Conservation (phyloP, 2,329 filamentous ascomycete species). For the Polytolypa hystricis region DNA sequence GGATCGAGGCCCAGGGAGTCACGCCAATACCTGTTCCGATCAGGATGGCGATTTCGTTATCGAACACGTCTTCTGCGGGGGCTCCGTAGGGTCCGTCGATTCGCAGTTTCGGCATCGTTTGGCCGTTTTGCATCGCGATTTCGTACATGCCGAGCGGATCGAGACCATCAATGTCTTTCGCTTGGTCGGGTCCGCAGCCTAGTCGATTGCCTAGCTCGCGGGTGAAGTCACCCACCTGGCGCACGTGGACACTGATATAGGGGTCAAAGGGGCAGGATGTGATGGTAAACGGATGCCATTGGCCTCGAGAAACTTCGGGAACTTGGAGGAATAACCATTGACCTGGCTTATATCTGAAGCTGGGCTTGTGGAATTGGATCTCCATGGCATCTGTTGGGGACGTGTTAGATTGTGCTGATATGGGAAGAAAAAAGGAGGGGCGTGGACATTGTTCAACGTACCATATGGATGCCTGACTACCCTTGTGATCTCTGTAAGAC, state of each 20-base stretch:
- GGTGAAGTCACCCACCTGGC: constrained; percentile 95
- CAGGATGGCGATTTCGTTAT: constrained; percentile 70
- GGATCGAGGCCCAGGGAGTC: constrained; percentile 75
- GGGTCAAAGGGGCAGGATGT: constrained; percentile 95
- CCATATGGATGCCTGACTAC: constrained; percentile 93
- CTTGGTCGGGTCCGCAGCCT: constrained; percentile 78
- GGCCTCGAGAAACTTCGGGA: constrained; percentile 72
- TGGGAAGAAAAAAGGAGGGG: constrained; percentile 22
- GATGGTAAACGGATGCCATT: constrained; percentile 99
- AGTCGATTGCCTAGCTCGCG: constrained; percentile 85
- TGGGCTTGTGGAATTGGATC: constrained; percentile 92
- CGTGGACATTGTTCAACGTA: too few relatives aligned
- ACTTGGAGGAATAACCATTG: constrained; percentile 97
- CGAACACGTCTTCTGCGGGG: constrained; percentile 95
- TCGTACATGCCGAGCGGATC: constrained; percentile 97
- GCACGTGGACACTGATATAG: constrained; percentile 87
- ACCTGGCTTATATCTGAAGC: constrained; percentile 94
- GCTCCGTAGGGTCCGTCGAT: constrained; percentile 96
- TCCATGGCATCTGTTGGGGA: constrained; percentile 66
- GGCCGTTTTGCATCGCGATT: constrained; percentile 83
- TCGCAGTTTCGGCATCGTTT: constrained; percentile 78
- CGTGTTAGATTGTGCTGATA: not conserved
- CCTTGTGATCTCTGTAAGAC: constrained; percentile 79
- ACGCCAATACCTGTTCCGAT: constrained; percentile 75
- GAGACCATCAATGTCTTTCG: constrained; percentile 79